Evolutionary conservation across 2,329 filamentous ascomycete species (phyloP), one percentile per base, ranked within the genome.

Genomic region (Bipolaris zeicola): DNA sequence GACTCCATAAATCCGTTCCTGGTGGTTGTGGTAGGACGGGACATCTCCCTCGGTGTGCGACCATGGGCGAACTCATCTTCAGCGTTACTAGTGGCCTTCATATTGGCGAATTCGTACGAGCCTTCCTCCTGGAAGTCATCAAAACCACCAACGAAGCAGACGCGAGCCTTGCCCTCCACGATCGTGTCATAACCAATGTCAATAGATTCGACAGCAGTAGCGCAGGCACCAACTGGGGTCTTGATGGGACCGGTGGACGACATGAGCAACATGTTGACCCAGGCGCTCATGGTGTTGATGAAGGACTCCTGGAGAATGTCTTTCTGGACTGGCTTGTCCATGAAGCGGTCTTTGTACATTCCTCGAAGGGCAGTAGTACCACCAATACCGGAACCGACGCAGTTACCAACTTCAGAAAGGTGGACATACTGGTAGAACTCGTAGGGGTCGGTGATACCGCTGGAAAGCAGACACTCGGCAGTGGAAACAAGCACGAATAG

Each of bases 371-470:
- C 95, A 69, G 87, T 87, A 59, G 92, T 90, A 80, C 95, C 96
- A 85, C 95, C 95, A 82, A 99, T 96, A 83, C 96, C 95, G 31
- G 96, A 99, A 78, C 95, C 95, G 67, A 99, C 88, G 75, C 94
- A 98, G 85, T 99, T 99, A 77, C 95, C 95, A 49, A 99, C 91
- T 75, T 99, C 91, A 6, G 95, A 98, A 59, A 99, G 87, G 78
- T 99, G 95, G 62, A 99, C 93, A 72, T 99, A 99, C 83, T 98
- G 93, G 86, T 99, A 99, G 81, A 99, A 98, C 80, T 99, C 95
- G 75, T 98, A 99, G 18, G 95, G 96, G 75, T 99, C 96, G 24
- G 95, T 98, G 76, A 99, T 94, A 87, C 95, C 95, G 61, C 91
- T 89, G 28, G 92, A 89, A 49, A 99, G 84, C 6, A 99, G 88